Base-by-base conservation (phyloP, 2,329 filamentous ascomycete genomes). In the Colletotrichum truncatum region DNA sequence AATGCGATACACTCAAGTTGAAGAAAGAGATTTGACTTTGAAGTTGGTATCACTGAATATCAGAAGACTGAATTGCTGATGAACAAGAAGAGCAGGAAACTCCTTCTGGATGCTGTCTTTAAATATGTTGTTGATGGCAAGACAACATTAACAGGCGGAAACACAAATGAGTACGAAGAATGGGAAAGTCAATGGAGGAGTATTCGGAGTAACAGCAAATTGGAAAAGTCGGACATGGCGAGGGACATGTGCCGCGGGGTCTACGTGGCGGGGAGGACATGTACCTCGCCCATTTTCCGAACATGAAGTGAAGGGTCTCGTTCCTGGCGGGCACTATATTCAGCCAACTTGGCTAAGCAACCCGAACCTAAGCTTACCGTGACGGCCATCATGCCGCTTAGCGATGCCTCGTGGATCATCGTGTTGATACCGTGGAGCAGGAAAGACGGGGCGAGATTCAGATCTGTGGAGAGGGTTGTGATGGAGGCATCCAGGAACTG, bases 91-190 rank as follows among this genome's bases (percentile, higher is more conserved):
- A 12, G 4, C 12, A 14, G 38, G 21, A 26, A 7, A 16, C 11
- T 6, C 32, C 30, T 32, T 25, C 55, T 39, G 41, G 63, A 66
- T 32, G 26, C 16, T 21, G 58, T 32, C 43, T 56, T 63, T 66
- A 66, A 66, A 63, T 66, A 66, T 52, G 41, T 63, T 45, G 57
- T 62, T 62, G 49, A 63, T 32, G 63, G 23, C 43, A 56, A 63
- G 57, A 46, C 45, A 43, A 32, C 16, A 57, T n/a, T n/a, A 34
- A 23, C 23, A 60, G 16, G 28, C n/a, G 23, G 39, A 43, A 25
- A 38, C 3, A 46, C 18, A 21, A 11, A 57, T 34, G 28, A 6
- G 18, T 12, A 49, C 34, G 39, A 21, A 54, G 26, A 36, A 58
- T 25, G 18, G 39, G 28, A 14, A 43, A 26, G 49, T n/a, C 25